Evolutionary conservation across 345 rosid genomes (phyloP), one percentile per base, ranked within the genome.

Genomic region (Acer saccharum): DNA sequence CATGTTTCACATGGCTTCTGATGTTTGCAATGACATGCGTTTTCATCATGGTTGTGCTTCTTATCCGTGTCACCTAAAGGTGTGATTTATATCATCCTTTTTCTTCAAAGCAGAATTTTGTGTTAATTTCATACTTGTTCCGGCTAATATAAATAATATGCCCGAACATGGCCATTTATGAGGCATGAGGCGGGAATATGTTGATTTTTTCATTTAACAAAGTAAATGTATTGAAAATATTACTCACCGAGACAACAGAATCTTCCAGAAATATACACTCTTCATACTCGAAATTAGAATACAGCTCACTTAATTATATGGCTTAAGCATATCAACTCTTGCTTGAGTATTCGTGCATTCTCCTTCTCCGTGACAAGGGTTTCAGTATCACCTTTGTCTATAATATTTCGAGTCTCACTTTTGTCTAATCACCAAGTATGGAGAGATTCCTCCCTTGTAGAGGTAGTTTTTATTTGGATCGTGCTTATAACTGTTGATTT

Each of bases 1-100:
- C 93, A 6, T 95, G 98, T 80, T 89, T 95, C 88, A 90, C 91
- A 5, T 93, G 97, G 97, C 90, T 95, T 18, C 65, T 90, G 69
- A 85, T 95, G 71, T 88, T 95, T 5, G 83, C 64, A 62, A 95
- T 93, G 98, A 88, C 84, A 0, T 89, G 89, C 78, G 77, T 93
- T 48, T 95, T 95, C 77, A 73, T 95, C 76, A 93, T 95, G 97
- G 98, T 93, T 71, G 95, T 93, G 18, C 88, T 93, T 52, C 82
- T 95, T 35, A 92, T 95, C 76, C 95, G 96, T 17, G 90, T 90
- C 64, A 93, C 98, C 29, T 94, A 73, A 82, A 72, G 21, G 46
- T 61, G 25, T 25, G 6, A 35, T 69, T 69, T 17, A 18, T 60
- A 57, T 61, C 50, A 57, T 35, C 11, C 25, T 57, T 57, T 35